A percentile compares a stretch with the other conserved stretches of the same genome.
These are phyloP conservation scores for Solanum acaule DNA, from an alignment of 257 asterid genomes.

Conservation along the genomic window DNA sequence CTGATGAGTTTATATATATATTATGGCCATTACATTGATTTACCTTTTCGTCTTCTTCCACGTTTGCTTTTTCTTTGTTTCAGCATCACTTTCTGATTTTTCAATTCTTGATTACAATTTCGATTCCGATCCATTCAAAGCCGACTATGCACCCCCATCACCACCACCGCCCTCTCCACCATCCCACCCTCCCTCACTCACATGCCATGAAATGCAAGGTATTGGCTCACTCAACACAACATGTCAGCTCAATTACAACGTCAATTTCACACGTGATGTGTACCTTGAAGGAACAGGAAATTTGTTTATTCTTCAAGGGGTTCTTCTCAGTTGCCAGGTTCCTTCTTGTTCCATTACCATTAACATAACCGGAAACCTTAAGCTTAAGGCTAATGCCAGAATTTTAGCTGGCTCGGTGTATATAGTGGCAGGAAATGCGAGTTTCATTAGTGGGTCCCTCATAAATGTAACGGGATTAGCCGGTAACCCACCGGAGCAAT, in stretches of 20 bases:
- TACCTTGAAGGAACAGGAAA: slow-evolving; percentile 47
- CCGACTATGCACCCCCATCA: slow-evolving; percentile 38
- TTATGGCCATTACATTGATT: neutral
- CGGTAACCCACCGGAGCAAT: slow-evolving; percentile 32
- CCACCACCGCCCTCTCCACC: slow-evolving; percentile 67
- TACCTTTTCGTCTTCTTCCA: neutral
- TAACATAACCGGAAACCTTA: slow-evolving; percentile 50
- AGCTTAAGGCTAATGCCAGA: slow-evolving; percentile 26
- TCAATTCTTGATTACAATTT: slow-evolving; percentile 7
- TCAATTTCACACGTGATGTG: slow-evolving; percentile 46
- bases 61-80: neutral
- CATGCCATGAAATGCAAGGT: slow-evolving; percentile 54
- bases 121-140: slow-evolving; percentile 10
- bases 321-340: slow-evolving; percentile 37
- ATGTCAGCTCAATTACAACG: slow-evolving; percentile 59
- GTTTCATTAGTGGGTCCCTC: slow-evolving; percentile 34
- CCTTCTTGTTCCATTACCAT: slow-evolving; percentile 46
- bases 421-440: slow-evolving; percentile 44
- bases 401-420: slow-evolving; percentile 48
- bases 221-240: slow-evolving; percentile 74
- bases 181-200: slow-evolving; percentile 39
- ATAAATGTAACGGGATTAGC: slow-evolving; percentile 61
- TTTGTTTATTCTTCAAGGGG: slow-evolving; percentile 50
- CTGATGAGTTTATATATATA: neutral
- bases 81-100: neutral